These are phyloP conservation scores for Chalciporus sphaerocephalus DNA, from an alignment of 768 basidiomycete genomes.

Conservation along the genomic window DNA sequence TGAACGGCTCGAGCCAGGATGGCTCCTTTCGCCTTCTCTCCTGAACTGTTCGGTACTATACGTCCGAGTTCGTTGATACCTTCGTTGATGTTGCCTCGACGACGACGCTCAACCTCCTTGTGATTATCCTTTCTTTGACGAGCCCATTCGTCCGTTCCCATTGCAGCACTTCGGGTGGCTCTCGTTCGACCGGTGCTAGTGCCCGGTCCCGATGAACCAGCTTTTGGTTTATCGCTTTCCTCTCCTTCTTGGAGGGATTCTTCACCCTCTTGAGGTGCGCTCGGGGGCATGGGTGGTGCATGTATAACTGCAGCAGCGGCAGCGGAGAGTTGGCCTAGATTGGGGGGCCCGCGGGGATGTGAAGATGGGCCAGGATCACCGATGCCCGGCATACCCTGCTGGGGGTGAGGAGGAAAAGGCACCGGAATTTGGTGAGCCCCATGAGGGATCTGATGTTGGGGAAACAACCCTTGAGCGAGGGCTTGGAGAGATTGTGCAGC, in stretches of 20 bases:
- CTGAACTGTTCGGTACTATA: constrained; percentile 82
- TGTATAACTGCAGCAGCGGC: constrained; percentile 43
- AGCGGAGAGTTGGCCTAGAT: constrained; percentile 54
- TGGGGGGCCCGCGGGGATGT: constrained; percentile 65
- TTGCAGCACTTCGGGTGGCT: constrained; percentile 53
- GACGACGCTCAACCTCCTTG: constrained; percentile 96
- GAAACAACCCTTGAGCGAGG: constrained; percentile 42
- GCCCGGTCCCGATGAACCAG: constrained; percentile 23
- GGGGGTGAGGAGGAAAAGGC: constrained; percentile 27
- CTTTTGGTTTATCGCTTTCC: constrained; percentile 22
- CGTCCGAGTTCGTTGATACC: constrained; percentile 90
- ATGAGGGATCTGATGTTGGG: constrained; percentile 31
- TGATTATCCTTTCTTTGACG: constrained; percentile 81
- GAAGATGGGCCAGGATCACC: constrained; percentile 71
- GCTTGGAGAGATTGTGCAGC: constrained; percentile 57
- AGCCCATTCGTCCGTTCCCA: constrained; percentile 77
- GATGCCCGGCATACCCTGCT: constrained; percentile 45
- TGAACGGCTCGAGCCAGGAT: constrained; percentile 85
- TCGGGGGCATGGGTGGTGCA: constrained; percentile 24
- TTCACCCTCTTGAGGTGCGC: constrained; percentile 18
- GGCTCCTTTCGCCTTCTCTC: constrained; percentile 86
- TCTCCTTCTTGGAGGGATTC: constrained; percentile 28
- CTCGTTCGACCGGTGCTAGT: constrained; percentile 39
- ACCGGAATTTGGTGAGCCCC: constrained; percentile 24
- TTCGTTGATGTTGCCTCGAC: constrained; percentile 93